Evolutionary conservation across 257 asterid genomes (phyloP).

Genomic region (Penstemon barbatus): DNA sequence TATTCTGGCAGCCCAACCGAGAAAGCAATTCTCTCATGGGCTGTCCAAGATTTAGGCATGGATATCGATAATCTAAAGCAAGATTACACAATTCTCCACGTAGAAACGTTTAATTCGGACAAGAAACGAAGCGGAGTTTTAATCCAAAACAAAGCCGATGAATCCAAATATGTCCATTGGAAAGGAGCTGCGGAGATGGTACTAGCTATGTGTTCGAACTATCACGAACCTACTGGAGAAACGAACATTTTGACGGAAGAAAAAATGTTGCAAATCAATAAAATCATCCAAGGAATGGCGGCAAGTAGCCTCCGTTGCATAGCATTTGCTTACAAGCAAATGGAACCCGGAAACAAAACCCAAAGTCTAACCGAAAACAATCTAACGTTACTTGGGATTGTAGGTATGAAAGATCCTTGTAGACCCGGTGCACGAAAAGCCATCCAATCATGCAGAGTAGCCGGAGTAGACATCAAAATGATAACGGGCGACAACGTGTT

Average conservation of each 20-base stretch:
- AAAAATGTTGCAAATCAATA: conserved; percentile 35
- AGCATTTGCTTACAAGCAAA: conserved; percentile 54
- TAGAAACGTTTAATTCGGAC: conserved; percentile 45
- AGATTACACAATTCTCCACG: conserved; percentile 34
- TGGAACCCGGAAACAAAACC: conserved; percentile 21
- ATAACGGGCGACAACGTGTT: conserved; percentile 59
- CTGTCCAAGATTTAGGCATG: conserved; percentile 38
- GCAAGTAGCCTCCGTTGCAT: conserved; percentile 53
- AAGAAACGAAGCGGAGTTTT: conserved; percentile 43
- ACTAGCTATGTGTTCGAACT: conserved; percentile 48
- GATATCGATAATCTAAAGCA: conserved; percentile 37
- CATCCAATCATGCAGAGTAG: conserved; percentile 46
- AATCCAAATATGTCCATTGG: conserved; percentile 41
- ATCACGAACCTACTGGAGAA: conserved; percentile 36
- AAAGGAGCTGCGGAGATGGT: conserved; percentile 68
- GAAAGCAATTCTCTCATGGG: conserved; percentile 58
- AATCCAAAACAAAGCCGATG: conserved; percentile 27
- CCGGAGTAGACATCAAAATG: conserved; percentile 63
- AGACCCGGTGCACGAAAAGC: conserved; percentile 52
- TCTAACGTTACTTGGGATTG: conserved; percentile 48
- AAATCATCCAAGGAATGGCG: conserved; percentile 50
- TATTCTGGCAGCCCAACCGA: conserved; percentile 49
- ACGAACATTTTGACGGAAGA: conserved; percentile 30
- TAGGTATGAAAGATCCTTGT: conserved; percentile 62
- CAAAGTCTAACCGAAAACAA: conserved; percentile 32